Base-by-base conservation (phyloP, 257 asterid species). In the Perilla frutescens region DNA sequence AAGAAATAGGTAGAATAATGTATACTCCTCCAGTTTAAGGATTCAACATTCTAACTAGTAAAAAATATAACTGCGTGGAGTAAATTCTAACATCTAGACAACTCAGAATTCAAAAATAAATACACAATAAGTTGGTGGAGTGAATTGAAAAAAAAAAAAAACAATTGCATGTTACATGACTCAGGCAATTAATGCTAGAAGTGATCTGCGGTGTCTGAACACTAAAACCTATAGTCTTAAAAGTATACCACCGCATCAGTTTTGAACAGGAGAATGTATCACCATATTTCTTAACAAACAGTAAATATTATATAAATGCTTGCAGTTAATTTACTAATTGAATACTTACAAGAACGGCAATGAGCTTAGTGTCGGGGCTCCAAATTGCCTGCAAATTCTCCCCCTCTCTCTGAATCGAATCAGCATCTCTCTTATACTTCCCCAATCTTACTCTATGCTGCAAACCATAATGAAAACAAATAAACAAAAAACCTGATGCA, bases 361-460 rank as follows among this genome's bases (percentile, higher is more conserved):
- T 84, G 85, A 95, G 90, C 84, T 95, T 95, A 55, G 92, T 80
- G 75, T 92, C 99, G 2, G 96, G 97, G 72, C 96, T 92, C 98
- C 99, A 95, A 49, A 92, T 86, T 1, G 99, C 99, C 70, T 72
- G 87, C 79, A 88, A 81, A 87, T 92, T 92, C 86, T 95, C 97
- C 58, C 99, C 99, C 79, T 95, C 94, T 51, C 70, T 81, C 76
- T 68, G 86, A 81, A 95, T 79, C n/a, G 96, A 91, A 64, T 83
- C 90, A 43, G 40, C 84, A 45, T 76, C 87, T 78, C 99, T 87
- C 85, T 82, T 92, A 75, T 80, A 87, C 92, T 87, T 95, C 48
- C 92, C 96, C 87, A 95, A 83, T 81, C 98, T 95, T 88, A 95
- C 92, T 80, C 99, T 89, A 87, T 95, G 97, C 99, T 95, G 98